phyloP scores from a whole-genome alignment of 208 protist genomes.

The Strigomonas galati region DNA sequence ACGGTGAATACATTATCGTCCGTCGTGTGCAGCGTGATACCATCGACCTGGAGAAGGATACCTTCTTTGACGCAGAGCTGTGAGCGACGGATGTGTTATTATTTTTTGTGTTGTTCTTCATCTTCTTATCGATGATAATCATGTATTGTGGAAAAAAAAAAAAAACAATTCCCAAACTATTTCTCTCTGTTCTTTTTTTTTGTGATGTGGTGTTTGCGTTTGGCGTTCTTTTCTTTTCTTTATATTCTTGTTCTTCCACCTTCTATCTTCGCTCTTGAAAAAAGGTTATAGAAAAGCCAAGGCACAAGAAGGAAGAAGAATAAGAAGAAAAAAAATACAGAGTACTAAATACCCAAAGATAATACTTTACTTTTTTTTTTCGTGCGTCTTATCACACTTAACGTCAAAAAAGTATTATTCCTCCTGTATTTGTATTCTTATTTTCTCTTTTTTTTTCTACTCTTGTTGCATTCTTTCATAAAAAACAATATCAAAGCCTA shows the following conservation, averaged over 20 bases:
- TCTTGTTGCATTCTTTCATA: too few relatives aligned
- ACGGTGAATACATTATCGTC: constrained; percentile 79
- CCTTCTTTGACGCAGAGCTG: constrained; percentile 51
- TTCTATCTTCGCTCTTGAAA: too few relatives aligned
- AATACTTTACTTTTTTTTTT: constrained; percentile 8
- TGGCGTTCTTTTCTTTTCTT: too few relatives aligned
- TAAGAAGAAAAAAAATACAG: constrained; percentile 1
- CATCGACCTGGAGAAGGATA: constrained; percentile 63
- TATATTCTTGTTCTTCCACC: too few relatives aligned
- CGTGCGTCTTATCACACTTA: not conserved
- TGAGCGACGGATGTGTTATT: too few relatives aligned
- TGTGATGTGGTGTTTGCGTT: not conserved
- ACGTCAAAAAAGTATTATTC: too few relatives aligned
- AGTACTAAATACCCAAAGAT: not conserved
- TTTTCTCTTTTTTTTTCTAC: not conserved
- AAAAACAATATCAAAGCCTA: too few relatives aligned
- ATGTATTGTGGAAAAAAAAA: too few relatives aligned
- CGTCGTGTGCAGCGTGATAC: constrained; percentile 46
- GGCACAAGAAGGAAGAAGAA: not conserved
- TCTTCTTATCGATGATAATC: too few relatives aligned
- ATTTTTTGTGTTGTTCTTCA: too few relatives aligned
- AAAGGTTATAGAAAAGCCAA: too few relatives aligned
- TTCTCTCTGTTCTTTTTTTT: constrained; percentile 12
- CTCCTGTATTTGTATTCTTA: not conserved
- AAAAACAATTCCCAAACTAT: not conserved